Evolutionary conservation across 1,284 basidiomycete species (phyloP), one percentile per base, ranked within the genome.

Genomic region (Cerioporus squamosus): DNA sequence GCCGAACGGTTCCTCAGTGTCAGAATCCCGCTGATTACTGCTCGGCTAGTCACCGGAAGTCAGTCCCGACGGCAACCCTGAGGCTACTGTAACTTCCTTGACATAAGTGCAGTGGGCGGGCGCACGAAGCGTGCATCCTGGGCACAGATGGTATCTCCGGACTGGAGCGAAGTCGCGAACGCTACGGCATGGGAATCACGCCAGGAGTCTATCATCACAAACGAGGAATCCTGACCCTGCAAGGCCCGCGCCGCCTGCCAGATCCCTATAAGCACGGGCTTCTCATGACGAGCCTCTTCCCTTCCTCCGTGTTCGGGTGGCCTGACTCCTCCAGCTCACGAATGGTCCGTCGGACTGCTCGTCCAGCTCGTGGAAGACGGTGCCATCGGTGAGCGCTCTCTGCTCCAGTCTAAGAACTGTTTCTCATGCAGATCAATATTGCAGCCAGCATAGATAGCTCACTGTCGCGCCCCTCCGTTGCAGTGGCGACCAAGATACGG

Each of bases 181-280:
- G 53, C 43, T 39, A 48, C 48, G 39, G 47, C 59, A 59, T 58
- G 56, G 59, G 56, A 61, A 61, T 38, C 22, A 14, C n/a, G n/a
- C 26, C 23, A 44, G 38, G 44, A 57, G 45, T 55, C 33, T 17
- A 51, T 60, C 55, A 48, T 55, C 59, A 20, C 20, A 44, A 44
- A 42, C 40, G 40, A 24, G 52, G 46, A 23, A 39, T 43, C 44
- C 50, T 54, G 51, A 39, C 57, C 51, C 38, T 44, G 46, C 36
- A 36, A 48, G 29, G 38, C 29, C 53, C 42, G 52, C 46, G 45
- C 18, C n/a, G 48, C 29, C 39, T 46, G 52, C 24, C 50, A 51
- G 51, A 40, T n/a, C 56, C 33, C 53, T 63, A 62, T 58, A 62
- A 57, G 42, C 61, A 38, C 44, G n/a, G n/a, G 29, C 31, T 12